A percentile compares a stretch with the other conserved stretches of the same genome.
Evolutionary conservation across 768 basidiomycete genomes (phyloP).

Genomic region (Kwoniella botswanensis): DNA sequence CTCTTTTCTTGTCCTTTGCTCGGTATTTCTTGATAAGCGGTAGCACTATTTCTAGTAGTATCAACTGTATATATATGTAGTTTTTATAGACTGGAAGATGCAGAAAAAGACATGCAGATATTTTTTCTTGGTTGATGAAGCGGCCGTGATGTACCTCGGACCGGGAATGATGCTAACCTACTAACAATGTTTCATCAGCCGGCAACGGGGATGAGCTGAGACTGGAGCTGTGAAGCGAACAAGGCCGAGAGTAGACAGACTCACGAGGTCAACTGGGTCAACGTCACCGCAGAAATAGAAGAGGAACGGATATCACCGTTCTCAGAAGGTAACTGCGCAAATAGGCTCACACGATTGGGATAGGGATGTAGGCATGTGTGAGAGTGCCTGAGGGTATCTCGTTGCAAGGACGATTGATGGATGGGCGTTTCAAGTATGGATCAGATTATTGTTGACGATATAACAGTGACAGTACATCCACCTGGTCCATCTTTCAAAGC

Average conservation of each 20-base stretch:
- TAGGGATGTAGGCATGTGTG: neutral
- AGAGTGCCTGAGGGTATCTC: neutral
- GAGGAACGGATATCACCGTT: neutral
- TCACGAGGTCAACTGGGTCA: neutral
- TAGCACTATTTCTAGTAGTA: neutral
- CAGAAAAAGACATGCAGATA: neutral
- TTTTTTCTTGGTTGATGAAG: constrained; percentile 1
- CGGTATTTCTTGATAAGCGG: constrained; percentile 12
- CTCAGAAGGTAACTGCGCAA: neutral
- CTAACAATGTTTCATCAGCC: neutral
- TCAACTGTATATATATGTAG: neutral
- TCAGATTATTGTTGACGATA: neutral
- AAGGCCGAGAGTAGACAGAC: neutral
- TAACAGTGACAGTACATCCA: neutral
- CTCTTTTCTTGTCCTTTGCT: neutral
- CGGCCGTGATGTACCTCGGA: constrained; percentile 2
- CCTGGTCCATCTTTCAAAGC: neutral
- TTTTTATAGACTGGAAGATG: neutral
- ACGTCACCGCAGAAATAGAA: neutral
- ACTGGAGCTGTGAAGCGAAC: neutral
- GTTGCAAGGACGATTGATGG: too few species aligned
- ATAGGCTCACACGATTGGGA: neutral
- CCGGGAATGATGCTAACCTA: neutral
- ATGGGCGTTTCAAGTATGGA: neutral
- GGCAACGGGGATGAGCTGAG: too few species aligned